Base-by-base conservation (phyloP, 768 basidiomycete genomes). In the Tulasnella sp. region DNA sequence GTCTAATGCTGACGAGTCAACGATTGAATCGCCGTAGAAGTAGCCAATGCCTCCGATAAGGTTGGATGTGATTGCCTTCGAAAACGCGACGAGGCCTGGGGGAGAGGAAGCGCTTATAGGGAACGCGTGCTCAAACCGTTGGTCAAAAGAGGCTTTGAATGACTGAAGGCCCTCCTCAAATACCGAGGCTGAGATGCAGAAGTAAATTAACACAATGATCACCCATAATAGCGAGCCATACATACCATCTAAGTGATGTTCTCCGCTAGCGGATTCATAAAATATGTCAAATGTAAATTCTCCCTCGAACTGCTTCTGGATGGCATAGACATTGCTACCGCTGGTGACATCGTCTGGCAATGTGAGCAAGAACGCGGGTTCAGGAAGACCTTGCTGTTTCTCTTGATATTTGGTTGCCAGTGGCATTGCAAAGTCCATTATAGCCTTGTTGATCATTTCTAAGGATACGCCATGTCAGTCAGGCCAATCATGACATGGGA, bases 1-100 rank as follows among this genome's bases (percentile, higher is more conserved):
- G 66, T 98, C 95, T 84, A 92, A 94, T 67, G 94, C 91, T 38
- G 83, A 80, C 43, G 80, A 77, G 69, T 97, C 86, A 7, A 96
- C 80, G 64, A 97, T 85, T 0, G 90, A 93, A 3, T 78, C 82
- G 13, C 94, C 94, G 66, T 94, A 86, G 72, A 94, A 98, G 72
- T 96, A 97, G 10, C 94, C 94, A 38, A 98, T 82, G 19, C 94
- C 94, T 56, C 90, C 94, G 10, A 97, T 73, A 45, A 97, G 78
- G 68, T 92, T 97, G 1, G 94, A 85, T 0, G 93, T 95, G 60
- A 95, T 81, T 3, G 83, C 84, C 67, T 88, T 86, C 1, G 92
- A 95, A 69, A 97, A 97, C 0, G 74, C 74, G 55, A 81, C 74
- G 19, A 92, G 72, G 1, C 74, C 72, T 26, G 75, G 71, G 43